Conservation (phyloP, 163 green algal genomes). For the Volvox carteri region DNA sequence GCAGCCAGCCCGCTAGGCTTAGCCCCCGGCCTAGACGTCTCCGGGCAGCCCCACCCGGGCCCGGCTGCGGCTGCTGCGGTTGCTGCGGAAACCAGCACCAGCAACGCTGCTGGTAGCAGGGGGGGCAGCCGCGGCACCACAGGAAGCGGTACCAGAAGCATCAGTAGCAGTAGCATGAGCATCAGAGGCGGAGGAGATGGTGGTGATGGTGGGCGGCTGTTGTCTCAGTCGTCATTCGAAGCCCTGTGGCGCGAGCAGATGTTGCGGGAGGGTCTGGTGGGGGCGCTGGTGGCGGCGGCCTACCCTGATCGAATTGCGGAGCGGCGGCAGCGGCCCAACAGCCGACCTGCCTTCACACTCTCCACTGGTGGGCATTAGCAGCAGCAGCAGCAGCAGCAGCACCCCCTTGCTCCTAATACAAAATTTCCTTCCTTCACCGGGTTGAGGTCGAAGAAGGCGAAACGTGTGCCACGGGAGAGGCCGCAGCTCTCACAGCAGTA, state of each 20-base stretch:
- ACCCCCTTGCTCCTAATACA: too few relatives aligned
- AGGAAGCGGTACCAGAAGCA: not conserved
- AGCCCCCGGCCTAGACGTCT: not conserved
- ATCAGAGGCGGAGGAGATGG: not conserved
- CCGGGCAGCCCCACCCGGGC: too few relatives aligned
- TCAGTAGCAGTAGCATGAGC: not conserved
- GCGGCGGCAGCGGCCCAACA: conserved; percentile 36
- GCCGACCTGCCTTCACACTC: conserved; percentile 34
- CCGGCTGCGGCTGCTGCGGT: not conserved
- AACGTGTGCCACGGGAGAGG: too few relatives aligned
- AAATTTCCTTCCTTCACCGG: too few relatives aligned
- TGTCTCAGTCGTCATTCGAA: not conserved
- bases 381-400: too few relatives aligned
- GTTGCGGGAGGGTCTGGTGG: conserved; percentile 52
- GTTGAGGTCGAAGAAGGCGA: too few relatives aligned
- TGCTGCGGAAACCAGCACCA: not conserved
- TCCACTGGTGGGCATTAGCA: conserved; percentile 6
- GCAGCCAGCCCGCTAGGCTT: too few relatives aligned
- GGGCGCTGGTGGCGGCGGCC: conserved; percentile 72
- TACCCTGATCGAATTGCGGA: conserved; percentile 77
- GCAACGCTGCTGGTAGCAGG: not conserved
- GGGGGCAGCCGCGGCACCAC: not conserved
- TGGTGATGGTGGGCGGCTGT: not conserved
- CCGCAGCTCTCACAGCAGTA: too few relatives aligned
- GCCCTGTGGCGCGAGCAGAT: conserved; percentile 24